A percentile compares a stretch with the other conserved stretches of the same genome.
Conservation (phyloP, 169 alveolate species). For the Babesia caballi region DNA sequence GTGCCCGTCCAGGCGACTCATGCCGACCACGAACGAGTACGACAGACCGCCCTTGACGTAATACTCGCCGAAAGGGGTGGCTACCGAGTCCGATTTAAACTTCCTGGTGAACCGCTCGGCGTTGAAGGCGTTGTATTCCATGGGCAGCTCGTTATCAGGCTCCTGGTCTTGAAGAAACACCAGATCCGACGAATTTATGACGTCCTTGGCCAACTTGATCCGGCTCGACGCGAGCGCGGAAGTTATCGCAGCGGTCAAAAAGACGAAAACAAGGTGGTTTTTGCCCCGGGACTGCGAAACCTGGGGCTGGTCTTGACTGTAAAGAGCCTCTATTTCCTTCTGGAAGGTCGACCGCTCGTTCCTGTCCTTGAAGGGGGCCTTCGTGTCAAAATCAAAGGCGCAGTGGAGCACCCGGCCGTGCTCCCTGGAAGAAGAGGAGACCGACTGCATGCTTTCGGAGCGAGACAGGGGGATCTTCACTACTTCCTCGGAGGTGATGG, state of each 20-base stretch:
- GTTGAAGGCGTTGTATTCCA: slow-evolving; percentile 8
- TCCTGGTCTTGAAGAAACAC: background rate
- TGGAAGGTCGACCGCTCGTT: background rate
- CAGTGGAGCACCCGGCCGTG: slow-evolving; percentile 55
- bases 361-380: slow-evolving; percentile 20
- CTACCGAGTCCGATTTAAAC: slow-evolving; percentile 10
- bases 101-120: background rate
- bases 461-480: background rate
- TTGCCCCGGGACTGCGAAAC: background rate
- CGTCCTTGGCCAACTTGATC: slow-evolving; percentile 48
- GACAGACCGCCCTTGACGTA: slow-evolving; percentile 22
- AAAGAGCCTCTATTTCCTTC: slow-evolving; percentile 2
- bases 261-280: slow-evolving; percentile 32
- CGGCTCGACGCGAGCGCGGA: slow-evolving; percentile 24
- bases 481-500: background rate
- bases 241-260: slow-evolving; percentile 5
- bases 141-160: background rate
- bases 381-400: slow-evolving; percentile 40
- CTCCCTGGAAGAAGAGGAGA: slow-evolving; percentile 31
- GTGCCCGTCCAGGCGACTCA: background rate
- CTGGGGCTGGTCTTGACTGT: background rate
- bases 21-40: slow-evolving; percentile 32
- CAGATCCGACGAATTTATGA: slow-evolving; percentile 39
- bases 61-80: background rate
- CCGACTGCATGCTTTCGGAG: slow-evolving; percentile 2